phyloP scores from a whole-genome alignment of 305 asterid genomes.

The Andrographis paniculata region DNA sequence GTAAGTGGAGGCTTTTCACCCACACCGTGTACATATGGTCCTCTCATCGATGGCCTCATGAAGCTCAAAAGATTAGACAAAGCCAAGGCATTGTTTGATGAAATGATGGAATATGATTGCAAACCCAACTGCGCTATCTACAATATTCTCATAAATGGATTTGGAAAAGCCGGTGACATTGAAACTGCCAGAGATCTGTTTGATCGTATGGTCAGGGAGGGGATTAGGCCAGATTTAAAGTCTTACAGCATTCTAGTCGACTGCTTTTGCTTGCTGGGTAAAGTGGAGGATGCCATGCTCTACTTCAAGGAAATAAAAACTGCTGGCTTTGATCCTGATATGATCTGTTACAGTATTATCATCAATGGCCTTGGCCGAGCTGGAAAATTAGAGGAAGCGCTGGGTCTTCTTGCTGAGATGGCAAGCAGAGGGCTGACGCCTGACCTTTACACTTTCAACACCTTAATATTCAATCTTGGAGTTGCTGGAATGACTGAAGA shows the following conservation, averaged over 20 bases:
- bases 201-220: slow-evolving; percentile 74
- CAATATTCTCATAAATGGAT: slow-evolving; percentile 85
- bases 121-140: slow-evolving; percentile 79
- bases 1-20: slow-evolving; percentile 79
- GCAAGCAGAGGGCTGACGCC: slow-evolving; percentile 62
- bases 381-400: slow-evolving; percentile 46
- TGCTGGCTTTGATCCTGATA: slow-evolving; percentile 84
- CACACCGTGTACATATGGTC: slow-evolving; percentile 93
- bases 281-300: slow-evolving; percentile 52
- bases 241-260: slow-evolving; percentile 81
- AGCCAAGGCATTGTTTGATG: slow-evolving; percentile 66
- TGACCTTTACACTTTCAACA: slow-evolving; percentile 70
- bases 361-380: slow-evolving; percentile 74
- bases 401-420: slow-evolving; percentile 72
- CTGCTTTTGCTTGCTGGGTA: slow-evolving; percentile 59
- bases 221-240: slow-evolving; percentile 80
- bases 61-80: slow-evolving; percentile 52
- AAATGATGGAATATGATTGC: slow-evolving; percentile 72
- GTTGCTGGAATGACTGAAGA: slow-evolving; percentile 62
- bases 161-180: slow-evolving; percentile 77
- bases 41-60: slow-evolving; percentile 79
- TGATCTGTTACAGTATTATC: slow-evolving; percentile 77
- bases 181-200: slow-evolving; percentile 59
- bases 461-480: slow-evolving; percentile 69
- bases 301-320: slow-evolving; percentile 72